Percentiles rank a stretch among this genome's conserved stretches.
Evolutionary conservation across 2,329 filamentous ascomycete genomes (phyloP).

Genomic region (Cladosporium cucumerinum): DNA sequence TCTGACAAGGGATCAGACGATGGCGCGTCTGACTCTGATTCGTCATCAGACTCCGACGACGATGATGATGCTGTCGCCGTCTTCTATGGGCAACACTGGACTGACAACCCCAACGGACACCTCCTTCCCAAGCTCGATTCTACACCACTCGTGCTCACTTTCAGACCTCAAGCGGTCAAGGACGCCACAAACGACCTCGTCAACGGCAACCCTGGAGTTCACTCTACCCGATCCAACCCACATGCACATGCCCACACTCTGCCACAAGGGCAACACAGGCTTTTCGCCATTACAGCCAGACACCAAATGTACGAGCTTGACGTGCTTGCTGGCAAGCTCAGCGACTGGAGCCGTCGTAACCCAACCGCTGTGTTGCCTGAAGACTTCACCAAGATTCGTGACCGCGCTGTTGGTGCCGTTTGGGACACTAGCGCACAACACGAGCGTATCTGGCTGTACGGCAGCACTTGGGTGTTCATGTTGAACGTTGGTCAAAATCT

Average conservation of each 20-base stretch:
- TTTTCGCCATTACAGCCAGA: conserved; percentile 61
- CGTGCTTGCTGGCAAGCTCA: conserved; percentile 70
- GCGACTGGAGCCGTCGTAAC: conserved; percentile 83
- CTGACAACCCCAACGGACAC: conserved; percentile 62
- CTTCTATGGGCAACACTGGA: conserved; percentile 66
- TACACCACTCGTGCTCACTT: conserved; percentile 45
- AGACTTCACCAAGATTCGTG: conserved; percentile 70
- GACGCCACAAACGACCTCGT: conserved; percentile 25
- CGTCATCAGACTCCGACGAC: conserved; percentile 41
- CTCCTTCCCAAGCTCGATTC: conserved; percentile 46
- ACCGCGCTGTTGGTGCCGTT: conserved; percentile 76
- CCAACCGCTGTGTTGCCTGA: conserved; percentile 69
- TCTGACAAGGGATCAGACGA: conserved; percentile 29
- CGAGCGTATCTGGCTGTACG: conserved; percentile 83
- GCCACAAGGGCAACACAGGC: conserved; percentile 51
- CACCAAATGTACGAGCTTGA: conserved; percentile 76
- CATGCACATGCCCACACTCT: conserved; percentile 56
- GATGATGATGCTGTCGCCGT: conserved; percentile 48
- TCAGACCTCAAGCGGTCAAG: conserved; percentile 37
- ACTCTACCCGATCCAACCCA: conserved; percentile 49
- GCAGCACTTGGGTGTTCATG: conserved; percentile 85
- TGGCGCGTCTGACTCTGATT: conserved; percentile 32
- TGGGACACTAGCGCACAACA: conserved; percentile 63
- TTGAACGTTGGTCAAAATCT: conserved; percentile 77
- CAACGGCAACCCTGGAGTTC: conserved; percentile 48